These are phyloP conservation scores for Phytomonas sp. DNA, from an alignment of 208 protist species.

Conservation along the genomic window DNA sequence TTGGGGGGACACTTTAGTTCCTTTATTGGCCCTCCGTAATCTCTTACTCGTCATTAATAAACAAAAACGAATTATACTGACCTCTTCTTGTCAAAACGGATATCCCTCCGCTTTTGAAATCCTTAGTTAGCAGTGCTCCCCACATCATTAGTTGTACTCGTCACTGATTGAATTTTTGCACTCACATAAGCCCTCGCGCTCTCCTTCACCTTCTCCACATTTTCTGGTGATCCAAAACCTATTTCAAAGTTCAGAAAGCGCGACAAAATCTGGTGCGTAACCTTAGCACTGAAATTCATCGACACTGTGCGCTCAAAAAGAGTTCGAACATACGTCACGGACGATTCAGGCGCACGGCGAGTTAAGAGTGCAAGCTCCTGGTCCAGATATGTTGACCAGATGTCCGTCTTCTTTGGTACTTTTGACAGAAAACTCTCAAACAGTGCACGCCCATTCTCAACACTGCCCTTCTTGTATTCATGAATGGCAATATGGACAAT, in stretches of 20 bases:
- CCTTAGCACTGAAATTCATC: conserved; percentile 74
- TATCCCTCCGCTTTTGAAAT: neutral
- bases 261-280: conserved; percentile 93
- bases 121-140: neutral
- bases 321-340: conserved; percentile 41
- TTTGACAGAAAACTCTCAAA: conserved; percentile 87
- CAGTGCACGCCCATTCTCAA: conserved; percentile 80
- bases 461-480: conserved; percentile 74
- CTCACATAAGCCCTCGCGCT: conserved; percentile 91
- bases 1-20: neutral
- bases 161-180: conserved; percentile 64
- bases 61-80: neutral
- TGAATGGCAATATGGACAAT: conserved; percentile 76
- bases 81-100: neutral
- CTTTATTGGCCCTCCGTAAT: neutral
- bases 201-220: conserved; percentile 91
- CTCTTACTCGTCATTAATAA: neutral
- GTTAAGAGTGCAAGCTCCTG: conserved; percentile 74
- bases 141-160: conserved; percentile 11
- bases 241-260: conserved; percentile 95
- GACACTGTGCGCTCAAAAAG: conserved; percentile 79
- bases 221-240: conserved; percentile 63
- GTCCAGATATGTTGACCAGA: conserved; percentile 87
- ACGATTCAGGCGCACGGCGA: conserved; percentile 31
- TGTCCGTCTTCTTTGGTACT: conserved; percentile 78